Evolutionary conservation across 257 asterid species (phyloP), one percentile per base, ranked within the genome.

Genomic region (Hygrophila difformis): DNA sequence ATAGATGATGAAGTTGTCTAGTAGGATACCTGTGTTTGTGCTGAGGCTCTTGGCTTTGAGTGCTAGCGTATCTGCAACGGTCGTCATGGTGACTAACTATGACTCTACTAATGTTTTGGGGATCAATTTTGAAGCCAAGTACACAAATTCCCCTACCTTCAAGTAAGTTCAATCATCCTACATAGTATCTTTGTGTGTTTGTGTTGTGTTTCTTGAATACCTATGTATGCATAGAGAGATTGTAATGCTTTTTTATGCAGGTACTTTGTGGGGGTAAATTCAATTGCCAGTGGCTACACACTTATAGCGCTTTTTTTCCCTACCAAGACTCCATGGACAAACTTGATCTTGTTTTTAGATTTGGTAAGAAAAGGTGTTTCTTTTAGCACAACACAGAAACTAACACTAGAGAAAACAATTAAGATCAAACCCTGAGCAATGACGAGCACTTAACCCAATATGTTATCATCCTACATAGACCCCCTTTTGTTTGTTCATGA

Each of bases 21-120:
- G 64, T 57, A 68, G 75, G 28, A 42, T 75, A 16, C 78, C 86
- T 5, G 51, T 87, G 12, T 33, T 71, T 47, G 29, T 79, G 56
- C 72, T 87, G 4, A 73, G 94, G 84, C 77, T 87, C 23, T 10
- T 86, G 22, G 96, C 89, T 33, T 66, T 87, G 21, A 89, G 71
- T 6, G 89, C 84, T 31, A 14, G 77, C 1, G 72, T 75, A 13
- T 20, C 74, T 16, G 94, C 94, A 7, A 49, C 63, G 1, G 62
- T 76, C 38, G 42, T 75, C 39, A 86, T 79, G 94, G 51, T 69
- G 53, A 70, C 93, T 0, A 78, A 77, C 67, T 77, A 49, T 8
- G 96, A 86, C 44, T 34, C 94, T 33, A 74, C 82, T 34, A 57
- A 57, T 16, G 73, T 82, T 51, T 51, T 79, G 18, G 67, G 68